Conservation (phyloP, 1,284 basidiomycete species). For the Entoloma clypeatum region DNA sequence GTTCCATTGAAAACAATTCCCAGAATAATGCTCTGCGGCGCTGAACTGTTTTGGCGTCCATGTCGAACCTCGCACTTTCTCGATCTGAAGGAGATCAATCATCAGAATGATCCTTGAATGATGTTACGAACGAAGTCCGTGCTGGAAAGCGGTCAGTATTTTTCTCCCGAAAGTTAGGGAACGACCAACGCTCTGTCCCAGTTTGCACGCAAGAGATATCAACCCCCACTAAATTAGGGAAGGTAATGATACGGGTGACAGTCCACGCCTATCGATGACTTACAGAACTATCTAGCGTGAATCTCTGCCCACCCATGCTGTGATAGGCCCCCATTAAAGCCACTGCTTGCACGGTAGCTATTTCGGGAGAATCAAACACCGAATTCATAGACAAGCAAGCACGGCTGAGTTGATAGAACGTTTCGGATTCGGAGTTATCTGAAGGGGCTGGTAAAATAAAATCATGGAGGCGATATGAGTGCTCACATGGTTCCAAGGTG, state of each 20-base stretch:
- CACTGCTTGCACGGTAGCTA: slow-evolving; percentile 58
- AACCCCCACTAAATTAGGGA: slow-evolving; percentile 39
- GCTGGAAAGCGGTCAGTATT: slow-evolving; percentile 30
- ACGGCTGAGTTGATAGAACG: slow-evolving; percentile 55
- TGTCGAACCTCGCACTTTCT: slow-evolving; percentile 55
- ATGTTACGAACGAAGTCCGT: slow-evolving; percentile 49
- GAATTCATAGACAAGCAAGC: slow-evolving; percentile 55
- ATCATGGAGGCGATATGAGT: background rate
- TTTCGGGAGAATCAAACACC: slow-evolving; percentile 59
- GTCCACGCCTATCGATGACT: slow-evolving; percentile 8
- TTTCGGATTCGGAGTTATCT: slow-evolving; percentile 56
- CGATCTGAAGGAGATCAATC: slow-evolving; percentile 42
- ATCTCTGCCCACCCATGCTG: slow-evolving; percentile 47
- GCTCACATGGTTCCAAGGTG: slow-evolving; percentile 52
- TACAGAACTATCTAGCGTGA: slow-evolving; percentile 48
- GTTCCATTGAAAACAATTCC: slow-evolving; percentile 51
- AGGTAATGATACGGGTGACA: slow-evolving; percentile 4
- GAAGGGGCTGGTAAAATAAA: slow-evolving; percentile 3
- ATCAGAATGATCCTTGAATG: background rate
- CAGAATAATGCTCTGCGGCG: slow-evolving; percentile 55
- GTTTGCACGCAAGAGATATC: slow-evolving; percentile 47
- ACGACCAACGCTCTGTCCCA: slow-evolving; percentile 52
- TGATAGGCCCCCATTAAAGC: slow-evolving; percentile 53
- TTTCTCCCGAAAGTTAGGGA: slow-evolving; percentile 3
- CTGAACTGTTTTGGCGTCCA: slow-evolving; percentile 50